A percentile compares a stretch with the other conserved stretches of the same genome.
phyloP scores from a whole-genome alignment of 345 rosid species.

The Euphorbia lathyris region DNA sequence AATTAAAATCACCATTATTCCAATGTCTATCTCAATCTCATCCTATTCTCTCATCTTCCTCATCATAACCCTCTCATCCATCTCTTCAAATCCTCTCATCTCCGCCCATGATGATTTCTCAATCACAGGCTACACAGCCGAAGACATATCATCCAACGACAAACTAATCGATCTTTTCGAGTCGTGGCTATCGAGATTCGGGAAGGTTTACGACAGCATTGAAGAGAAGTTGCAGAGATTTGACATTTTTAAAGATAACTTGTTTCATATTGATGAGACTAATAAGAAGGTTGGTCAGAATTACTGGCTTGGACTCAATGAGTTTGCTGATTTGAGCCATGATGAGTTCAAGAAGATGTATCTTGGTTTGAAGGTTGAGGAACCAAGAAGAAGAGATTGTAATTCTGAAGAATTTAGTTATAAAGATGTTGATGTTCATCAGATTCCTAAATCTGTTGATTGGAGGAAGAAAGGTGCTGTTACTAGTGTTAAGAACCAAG shows the following conservation, averaged over 20 bases:
- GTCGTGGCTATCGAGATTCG: constrained; percentile 23
- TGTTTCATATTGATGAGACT: constrained; percentile 31
- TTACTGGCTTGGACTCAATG: constrained; percentile 33
- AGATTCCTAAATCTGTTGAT: constrained; percentile 27
- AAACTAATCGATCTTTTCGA: constrained; percentile 30
- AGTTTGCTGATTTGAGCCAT: constrained; percentile 27
- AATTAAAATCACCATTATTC: no score
- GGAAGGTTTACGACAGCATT: constrained; percentile 20
- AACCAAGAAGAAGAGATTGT: constrained; percentile 2
- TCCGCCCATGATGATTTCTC: no score
- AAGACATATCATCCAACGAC: constrained; percentile 25
- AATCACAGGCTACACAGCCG: constrained; percentile 25
- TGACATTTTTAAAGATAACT: constrained; percentile 29
- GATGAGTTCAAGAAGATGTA: constrained; percentile 28
- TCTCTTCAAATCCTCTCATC: no score
- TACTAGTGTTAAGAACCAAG: constrained; percentile 29
- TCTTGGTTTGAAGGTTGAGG: constrained; percentile 21
- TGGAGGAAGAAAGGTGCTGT: constrained; percentile 37
- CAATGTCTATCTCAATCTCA: constrained; percentile 14
- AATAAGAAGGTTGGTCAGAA: constrained; percentile 26
- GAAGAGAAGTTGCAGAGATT: constrained; percentile 29
- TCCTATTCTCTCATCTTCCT: neutral
- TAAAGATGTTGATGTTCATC: constrained; percentile 3
- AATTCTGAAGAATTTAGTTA: constrained; percentile 13
- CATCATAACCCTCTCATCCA: neutral